Conservation (phyloP, 1,284 basidiomycete genomes). For the Sporisorium sorghi region DNA sequence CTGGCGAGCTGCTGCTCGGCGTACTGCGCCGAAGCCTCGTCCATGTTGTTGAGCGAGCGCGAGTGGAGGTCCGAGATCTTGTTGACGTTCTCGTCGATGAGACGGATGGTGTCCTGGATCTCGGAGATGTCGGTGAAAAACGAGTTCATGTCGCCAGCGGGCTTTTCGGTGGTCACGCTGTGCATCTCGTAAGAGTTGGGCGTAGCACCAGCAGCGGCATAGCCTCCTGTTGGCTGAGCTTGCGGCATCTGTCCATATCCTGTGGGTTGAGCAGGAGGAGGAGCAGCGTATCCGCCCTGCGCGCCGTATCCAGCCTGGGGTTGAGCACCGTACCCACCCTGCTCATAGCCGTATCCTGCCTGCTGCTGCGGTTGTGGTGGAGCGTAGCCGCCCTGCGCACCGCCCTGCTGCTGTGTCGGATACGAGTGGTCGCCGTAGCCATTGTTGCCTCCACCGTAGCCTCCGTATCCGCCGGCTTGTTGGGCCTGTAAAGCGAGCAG, state of each 20-base stretch:
- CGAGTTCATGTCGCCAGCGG: conserved; percentile 52
- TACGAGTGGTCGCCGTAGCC: conserved; percentile 69
- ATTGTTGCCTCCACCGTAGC: conserved; percentile 63
- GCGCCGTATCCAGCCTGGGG: conserved; percentile 25
- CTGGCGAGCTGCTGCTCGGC: conserved; percentile 63
- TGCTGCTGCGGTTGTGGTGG: conserved; percentile 40
- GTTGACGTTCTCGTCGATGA: conserved; percentile 67
- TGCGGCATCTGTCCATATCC: conserved; percentile 43
- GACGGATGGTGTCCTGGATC: conserved; percentile 66
- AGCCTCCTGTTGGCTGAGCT: conserved; percentile 26
- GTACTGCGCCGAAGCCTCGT: conserved; percentile 65
- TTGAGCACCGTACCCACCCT: conserved; percentile 23
- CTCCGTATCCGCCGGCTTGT: conserved; percentile 64
- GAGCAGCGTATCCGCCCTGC: conserved; percentile 16
- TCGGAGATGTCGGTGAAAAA: conserved; percentile 66
- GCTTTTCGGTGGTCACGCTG: conserved; percentile 46
- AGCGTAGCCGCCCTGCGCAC: conserved; percentile 37
- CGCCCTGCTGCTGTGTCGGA: conserved; percentile 60
- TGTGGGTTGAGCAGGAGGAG: conserved; percentile 10
- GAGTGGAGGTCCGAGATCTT: conserved; percentile 68
- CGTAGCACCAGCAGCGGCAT: conserved; percentile 20
- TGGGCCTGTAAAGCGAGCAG: conserved; percentile 36
- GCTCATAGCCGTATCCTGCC: conserved; percentile 32
- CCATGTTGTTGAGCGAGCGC: conserved; percentile 67
- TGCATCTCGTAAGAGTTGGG: conserved; percentile 57